Evolutionary conservation across 208 protist genomes (phyloP).

Genomic region (Naegleria fowleri): DNA sequence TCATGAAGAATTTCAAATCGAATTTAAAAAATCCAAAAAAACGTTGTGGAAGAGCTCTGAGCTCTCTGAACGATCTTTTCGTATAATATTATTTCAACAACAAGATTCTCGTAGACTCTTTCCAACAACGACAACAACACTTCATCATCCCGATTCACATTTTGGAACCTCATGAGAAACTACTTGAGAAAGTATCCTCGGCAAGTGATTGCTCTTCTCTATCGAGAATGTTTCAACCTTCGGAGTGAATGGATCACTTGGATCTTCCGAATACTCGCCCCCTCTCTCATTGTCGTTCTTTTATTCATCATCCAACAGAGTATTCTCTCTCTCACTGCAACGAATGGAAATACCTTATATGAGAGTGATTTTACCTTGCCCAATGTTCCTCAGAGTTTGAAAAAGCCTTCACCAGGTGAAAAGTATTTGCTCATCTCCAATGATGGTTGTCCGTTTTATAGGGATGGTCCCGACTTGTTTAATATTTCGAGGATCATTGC

Average conservation of each 20-base stretch:
- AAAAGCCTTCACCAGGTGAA: background rate
- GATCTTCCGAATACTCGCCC: background rate
- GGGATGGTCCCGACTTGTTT: background rate
- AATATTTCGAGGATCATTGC: background rate
- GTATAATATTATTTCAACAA: too few species aligned
- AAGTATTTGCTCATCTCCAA: background rate
- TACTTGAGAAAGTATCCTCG: background rate
- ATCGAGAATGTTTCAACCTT: background rate
- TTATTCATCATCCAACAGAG: background rate
- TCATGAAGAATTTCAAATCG: too few species aligned
- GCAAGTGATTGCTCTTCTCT: background rate
- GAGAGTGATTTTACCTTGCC: background rate
- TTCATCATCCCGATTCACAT: too few species aligned
- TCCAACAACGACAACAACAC: too few species aligned
- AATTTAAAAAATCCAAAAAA: too few species aligned
- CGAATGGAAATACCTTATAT: background rate
- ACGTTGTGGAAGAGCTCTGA: too few species aligned
- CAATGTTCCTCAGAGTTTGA: background rate
- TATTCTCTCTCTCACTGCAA: background rate
- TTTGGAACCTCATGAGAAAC: too few species aligned
- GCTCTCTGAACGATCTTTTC: too few species aligned
- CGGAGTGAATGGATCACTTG: background rate
- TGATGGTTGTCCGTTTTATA: background rate
- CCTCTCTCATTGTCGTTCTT: background rate
- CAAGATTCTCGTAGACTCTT: too few species aligned